These are phyloP conservation scores for Chaetomiaceae sp. DNA, from an alignment of 2,329 filamentous ascomycete species.

Conservation along the genomic window DNA sequence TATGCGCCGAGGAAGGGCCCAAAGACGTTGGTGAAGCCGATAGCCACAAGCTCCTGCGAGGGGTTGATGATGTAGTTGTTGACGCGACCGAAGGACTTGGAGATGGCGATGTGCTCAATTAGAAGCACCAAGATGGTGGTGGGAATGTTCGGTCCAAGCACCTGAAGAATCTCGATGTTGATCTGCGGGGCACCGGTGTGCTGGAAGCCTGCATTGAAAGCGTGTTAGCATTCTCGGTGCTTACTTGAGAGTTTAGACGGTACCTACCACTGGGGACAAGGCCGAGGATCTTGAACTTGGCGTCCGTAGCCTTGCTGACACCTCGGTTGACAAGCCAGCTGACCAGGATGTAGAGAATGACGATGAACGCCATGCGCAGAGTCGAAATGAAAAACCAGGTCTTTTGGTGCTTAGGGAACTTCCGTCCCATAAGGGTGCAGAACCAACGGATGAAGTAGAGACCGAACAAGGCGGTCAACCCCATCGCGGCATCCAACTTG, in stretches of 20 bases:
- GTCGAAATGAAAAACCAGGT: slow-evolving; percentile 70
- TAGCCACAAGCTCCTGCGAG: slow-evolving; percentile 92
- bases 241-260: neutral
- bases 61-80: slow-evolving; percentile 98
- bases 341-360: slow-evolving; percentile 76
- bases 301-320: slow-evolving; percentile 39
- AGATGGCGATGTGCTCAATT: slow-evolving; percentile 96
- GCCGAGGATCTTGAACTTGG: slow-evolving; percentile 68
- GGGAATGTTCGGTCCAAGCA: slow-evolving; percentile 68
- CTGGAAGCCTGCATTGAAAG: slow-evolving; percentile 58
- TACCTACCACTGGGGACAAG: slow-evolving; percentile 64
- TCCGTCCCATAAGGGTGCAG: slow-evolving; percentile 55
- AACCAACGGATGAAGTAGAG: slow-evolving; percentile 58
- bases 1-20: slow-evolving; percentile 90
- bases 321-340: slow-evolving; percentile 74
- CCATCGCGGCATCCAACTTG: slow-evolving; percentile 64
- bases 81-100: slow-evolving; percentile 94
- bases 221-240: slow-evolving; percentile 2
- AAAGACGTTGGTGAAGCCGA: slow-evolving; percentile 84
- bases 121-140: slow-evolving; percentile 85
- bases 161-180: slow-evolving; percentile 56
- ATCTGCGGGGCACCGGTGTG: slow-evolving; percentile 70
- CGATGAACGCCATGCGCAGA: slow-evolving; percentile 67
- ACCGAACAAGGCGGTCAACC: slow-evolving; percentile 58
- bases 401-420: slow-evolving; percentile 54